Base-by-base conservation (phyloP, 345 rosid species). In the Hibiscus tridactylites region DNA sequence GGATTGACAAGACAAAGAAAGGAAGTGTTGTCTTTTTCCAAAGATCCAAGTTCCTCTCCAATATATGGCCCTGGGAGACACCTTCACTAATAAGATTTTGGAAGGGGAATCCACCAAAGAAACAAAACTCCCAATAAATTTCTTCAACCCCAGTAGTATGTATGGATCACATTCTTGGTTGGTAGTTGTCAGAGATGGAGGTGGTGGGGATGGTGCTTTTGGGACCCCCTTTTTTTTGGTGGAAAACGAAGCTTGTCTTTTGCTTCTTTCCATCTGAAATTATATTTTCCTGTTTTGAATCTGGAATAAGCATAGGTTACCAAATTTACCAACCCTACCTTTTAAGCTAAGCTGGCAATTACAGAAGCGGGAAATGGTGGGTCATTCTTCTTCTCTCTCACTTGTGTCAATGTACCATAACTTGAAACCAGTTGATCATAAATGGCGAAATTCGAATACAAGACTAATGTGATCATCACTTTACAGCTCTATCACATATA, bases 91-190 rank as follows among this genome's bases (percentile, higher is more conserved):
- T 31, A 69, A 71, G 76, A 77, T 74, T 75, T 42, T 53, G 76
- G 76, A 56, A 63, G 37, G 61, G 42, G 68, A 78, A 52, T 61
- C 62, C 37, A 61, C 37, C 60, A 49, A 58, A 73, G 72, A 70
- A 73, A 75, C 72, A 73, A 75, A 75, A 71, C 19, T 19, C 29
- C 61, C 78, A 84, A 79, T 82, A 78, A 78, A 82, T 86, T 78
- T 81, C 69, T 79, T 81, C 74, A 71, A 56, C 60, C 39, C 78
- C 72, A 73, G 46, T 42, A 42, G 46, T 42, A 42, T 42, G 46
- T 44, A 26, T 67, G 82, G 82, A 79, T 79, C 80, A 74, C 69
- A 75, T 81, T 85, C 65, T 76, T 61, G 71, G 79, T 46, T 8
- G 46, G 46, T 42, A 8, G 46, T 42, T 42, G 11, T 9, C 46